Percentiles rank a stretch among this genome's conserved stretches.
phyloP scores from a whole-genome alignment of 352 stramenopile species.

The Lagenidium sp. region DNA sequence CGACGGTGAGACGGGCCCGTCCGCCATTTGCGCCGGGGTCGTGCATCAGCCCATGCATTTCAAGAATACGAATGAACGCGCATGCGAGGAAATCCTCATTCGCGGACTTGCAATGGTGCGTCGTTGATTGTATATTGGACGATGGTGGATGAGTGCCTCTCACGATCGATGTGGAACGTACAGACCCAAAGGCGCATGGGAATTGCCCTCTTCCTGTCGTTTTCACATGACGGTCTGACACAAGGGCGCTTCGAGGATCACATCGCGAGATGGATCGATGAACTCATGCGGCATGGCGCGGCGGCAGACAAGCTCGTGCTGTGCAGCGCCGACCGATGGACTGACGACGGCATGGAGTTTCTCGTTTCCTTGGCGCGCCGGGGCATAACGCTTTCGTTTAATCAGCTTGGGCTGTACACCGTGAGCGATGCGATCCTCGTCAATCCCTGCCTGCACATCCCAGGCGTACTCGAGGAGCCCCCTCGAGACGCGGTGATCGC shows the following conservation, averaged over 20 bases:
- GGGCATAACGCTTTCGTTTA: conserved; percentile 45
- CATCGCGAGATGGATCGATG: conserved; percentile 25
- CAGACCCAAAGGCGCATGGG: conserved; percentile 43
- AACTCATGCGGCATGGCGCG: conserved; percentile 24
- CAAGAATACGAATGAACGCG: neutral
- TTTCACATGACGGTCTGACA: too few species aligned
- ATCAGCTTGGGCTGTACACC: conserved; percentile 49
- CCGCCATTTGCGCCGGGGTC: conserved; percentile 23
- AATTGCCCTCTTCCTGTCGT: conserved; percentile 61
- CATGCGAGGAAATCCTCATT: conserved; percentile 22
- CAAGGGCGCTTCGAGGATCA: neutral
- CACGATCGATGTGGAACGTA: conserved; percentile 3
- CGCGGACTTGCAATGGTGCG: conserved; percentile 29
- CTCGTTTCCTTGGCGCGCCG: conserved; percentile 26
- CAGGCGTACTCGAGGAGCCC: conserved; percentile 17
- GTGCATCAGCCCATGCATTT: conserved; percentile 64
- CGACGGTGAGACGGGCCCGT: conserved; percentile 8
- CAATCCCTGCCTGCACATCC: conserved; percentile 14
- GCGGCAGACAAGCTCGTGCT: conserved; percentile 33
- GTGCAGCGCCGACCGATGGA: conserved; percentile 67
- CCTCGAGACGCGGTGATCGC: conserved; percentile 33
- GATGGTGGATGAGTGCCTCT: too few species aligned
- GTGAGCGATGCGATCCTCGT: conserved; percentile 41
- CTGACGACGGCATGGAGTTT: conserved; percentile 20
- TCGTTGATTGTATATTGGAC: too few species aligned